A percentile compares a stretch with the other conserved stretches of the same genome.
These are phyloP conservation scores for Carallia brachiata DNA, from an alignment of 345 rosid species.

Conservation along the genomic window DNA sequence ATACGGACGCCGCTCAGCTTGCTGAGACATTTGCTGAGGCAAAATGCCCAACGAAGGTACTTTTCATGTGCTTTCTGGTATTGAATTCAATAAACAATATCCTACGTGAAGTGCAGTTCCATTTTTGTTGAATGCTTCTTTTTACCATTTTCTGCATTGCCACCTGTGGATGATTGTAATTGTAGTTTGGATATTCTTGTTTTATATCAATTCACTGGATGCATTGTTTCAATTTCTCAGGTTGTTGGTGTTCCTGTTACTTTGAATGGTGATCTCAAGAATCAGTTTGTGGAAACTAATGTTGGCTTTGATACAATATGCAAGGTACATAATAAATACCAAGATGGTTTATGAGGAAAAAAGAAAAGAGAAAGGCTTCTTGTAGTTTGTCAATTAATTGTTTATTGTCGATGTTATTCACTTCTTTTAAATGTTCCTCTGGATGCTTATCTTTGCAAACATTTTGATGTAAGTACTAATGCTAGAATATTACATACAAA, in stretches of 20 bases:
- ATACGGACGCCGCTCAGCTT: constrained; percentile 98
- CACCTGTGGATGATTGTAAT: not conserved
- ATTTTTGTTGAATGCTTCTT: not conserved
- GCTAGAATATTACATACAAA: too few relatives aligned
- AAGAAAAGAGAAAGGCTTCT: too few relatives aligned
- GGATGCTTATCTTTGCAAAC: not conserved
- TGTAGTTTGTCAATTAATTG: too few relatives aligned
- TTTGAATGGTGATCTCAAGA: constrained; percentile 91
- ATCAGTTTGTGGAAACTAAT: constrained; percentile 89
- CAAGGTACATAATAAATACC: constrained; percentile 47
- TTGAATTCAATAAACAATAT: not conserved
- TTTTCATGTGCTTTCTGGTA: not conserved
- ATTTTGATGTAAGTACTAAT: not conserved
- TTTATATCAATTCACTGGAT: constrained; percentile 3
- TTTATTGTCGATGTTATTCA: too few relatives aligned
- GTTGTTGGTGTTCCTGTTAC: constrained; percentile 99
- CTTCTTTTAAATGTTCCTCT: not conserved
- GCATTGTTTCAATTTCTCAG: constrained; percentile 33
- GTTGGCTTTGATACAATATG: constrained; percentile 99
- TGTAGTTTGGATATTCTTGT: not conserved
- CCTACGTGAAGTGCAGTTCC: not conserved
- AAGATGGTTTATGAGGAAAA: too few relatives aligned
- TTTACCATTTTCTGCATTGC: not conserved
- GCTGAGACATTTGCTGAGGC: constrained; percentile 93
- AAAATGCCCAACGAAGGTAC: constrained; percentile 84